Evolutionary conservation across 2,329 filamentous ascomycete genomes (phyloP).

Genomic region (Exophiala mesophila): DNA sequence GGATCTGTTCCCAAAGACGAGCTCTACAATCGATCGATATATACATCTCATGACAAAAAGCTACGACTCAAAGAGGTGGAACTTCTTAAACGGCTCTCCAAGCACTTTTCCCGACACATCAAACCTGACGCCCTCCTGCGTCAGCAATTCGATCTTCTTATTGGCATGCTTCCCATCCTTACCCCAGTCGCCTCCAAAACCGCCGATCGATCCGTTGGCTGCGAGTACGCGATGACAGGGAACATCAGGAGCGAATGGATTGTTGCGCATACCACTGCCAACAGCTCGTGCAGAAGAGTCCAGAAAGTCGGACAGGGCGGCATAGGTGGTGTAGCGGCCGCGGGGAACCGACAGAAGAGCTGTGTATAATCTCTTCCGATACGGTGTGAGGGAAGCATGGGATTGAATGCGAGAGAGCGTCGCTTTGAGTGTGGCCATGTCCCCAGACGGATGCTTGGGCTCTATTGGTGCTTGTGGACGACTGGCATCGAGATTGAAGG

Average conservation of each 20-base stretch:
- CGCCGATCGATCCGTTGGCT: slow-evolving; percentile 57
- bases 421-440: slow-evolving; percentile 6
- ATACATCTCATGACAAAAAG: no score
- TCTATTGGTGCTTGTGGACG: slow-evolving; percentile 6
- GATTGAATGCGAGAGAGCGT: slow-evolving; percentile 39
- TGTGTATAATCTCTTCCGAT: slow-evolving; percentile 57
- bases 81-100: slow-evolving; percentile 29
- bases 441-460: background rate
- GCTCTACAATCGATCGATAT: no score
- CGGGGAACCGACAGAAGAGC: slow-evolving; percentile 71
- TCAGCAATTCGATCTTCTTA: slow-evolving; percentile 39
- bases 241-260: slow-evolving; percentile 76
- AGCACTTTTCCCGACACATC: slow-evolving; percentile 40
- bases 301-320: slow-evolving; percentile 62
- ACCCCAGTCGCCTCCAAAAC: slow-evolving; percentile 49
- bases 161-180: slow-evolving; percentile 40
- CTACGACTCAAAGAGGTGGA: slow-evolving; percentile 16
- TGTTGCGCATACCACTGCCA: slow-evolving; percentile 68
- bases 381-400: slow-evolving; percentile 46
- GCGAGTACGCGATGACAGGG: slow-evolving; percentile 80
- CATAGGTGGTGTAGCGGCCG: slow-evolving; percentile 74
- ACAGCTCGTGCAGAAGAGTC: slow-evolving; percentile 69
- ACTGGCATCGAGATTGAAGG: slow-evolving; percentile 5
- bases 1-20: no score
- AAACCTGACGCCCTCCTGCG: slow-evolving; percentile 42